Percentiles rank a stretch among this genome's conserved stretches.
These are phyloP conservation scores for Cutaneotrichosporon curvatum DNA, from an alignment of 1,284 basidiomycete genomes.

Conservation along the genomic window DNA sequence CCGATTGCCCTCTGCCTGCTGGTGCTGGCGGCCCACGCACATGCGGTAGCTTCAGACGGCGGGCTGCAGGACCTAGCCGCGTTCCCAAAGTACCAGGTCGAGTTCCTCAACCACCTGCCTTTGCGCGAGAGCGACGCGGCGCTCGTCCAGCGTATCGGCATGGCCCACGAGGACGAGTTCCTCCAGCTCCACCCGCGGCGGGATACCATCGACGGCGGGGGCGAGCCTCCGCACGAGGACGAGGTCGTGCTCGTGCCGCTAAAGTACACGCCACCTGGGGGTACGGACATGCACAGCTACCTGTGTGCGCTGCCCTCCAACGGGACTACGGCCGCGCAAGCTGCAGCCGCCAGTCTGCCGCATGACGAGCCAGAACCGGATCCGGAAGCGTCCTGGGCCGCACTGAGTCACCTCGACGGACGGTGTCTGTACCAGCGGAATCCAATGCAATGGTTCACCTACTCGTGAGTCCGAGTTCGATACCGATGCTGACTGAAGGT, in stretches of 20 bases:
- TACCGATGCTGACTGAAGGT: conserved; percentile 38
- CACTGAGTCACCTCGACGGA: conserved; percentile 47
- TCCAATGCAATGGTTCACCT: conserved; percentile 73
- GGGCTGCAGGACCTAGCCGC: conserved; percentile 61
- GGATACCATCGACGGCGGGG: conserved; percentile 52
- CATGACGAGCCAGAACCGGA: conserved; percentile 37
- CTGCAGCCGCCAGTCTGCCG: conserved; percentile 13
- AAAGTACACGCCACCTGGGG: conserved; percentile 22
- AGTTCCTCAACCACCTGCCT: conserved; percentile 73
- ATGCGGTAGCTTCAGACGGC: conserved; percentile 15
- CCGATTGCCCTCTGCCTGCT: conserved; percentile 25
- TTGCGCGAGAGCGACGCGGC: conserved; percentile 65
- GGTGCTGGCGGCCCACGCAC: conserved; percentile 19
- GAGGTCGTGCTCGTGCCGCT: conserved; percentile 21
- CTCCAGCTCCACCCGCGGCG: conserved; percentile 54
- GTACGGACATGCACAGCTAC: conserved; percentile 23
- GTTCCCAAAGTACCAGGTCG: conserved; percentile 74
- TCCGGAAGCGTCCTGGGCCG: conserved; percentile 35
- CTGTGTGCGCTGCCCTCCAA: conserved; percentile 39
- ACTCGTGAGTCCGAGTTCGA: conserved; percentile 50
- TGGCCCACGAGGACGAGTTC: conserved; percentile 66
- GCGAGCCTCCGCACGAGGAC: not conserved
- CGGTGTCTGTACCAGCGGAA: conserved; percentile 47
- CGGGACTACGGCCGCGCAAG: conserved; percentile 28
- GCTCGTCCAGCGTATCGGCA: conserved; percentile 60